These are phyloP conservation scores for Alternaria brassicicola DNA, from an alignment of 2,329 filamentous ascomycete species.

Conservation along the genomic window DNA sequence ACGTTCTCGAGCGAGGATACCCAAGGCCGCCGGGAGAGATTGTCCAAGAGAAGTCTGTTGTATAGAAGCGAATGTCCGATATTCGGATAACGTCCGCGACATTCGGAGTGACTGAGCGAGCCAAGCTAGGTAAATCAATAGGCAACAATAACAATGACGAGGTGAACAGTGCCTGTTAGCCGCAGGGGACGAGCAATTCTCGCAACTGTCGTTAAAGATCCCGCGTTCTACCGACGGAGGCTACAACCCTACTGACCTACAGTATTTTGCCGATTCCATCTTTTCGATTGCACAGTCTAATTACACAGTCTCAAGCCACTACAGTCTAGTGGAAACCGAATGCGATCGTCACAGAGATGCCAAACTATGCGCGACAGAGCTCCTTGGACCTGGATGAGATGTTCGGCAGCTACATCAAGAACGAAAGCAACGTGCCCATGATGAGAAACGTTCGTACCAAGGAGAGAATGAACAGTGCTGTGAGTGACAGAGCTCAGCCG, in stretches of 20 bases:
- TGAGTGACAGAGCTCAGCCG: background rate
- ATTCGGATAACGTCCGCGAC: background rate
- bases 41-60: background rate
- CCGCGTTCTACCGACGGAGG: background rate
- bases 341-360: constrained; percentile 4
- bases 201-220: background rate
- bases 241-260: background rate
- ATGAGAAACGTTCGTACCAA: constrained; percentile 8
- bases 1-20: background rate
- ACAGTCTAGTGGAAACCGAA: background rate
- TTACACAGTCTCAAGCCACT: too few relatives aligned
- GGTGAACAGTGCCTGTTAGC: background rate
- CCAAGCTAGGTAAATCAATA: background rate
- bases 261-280: background rate
- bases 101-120: background rate
- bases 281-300: background rate
- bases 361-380: constrained; percentile 5
- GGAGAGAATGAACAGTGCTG: background rate
- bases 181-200: background rate
- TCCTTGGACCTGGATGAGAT: constrained; percentile 7
- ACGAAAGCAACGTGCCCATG: background rate
- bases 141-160: background rate
- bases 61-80: background rate
- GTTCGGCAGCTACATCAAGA: background rate
- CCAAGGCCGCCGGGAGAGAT: background rate